These are phyloP conservation scores for Globisporangium spinosum DNA, from an alignment of 352 stramenopile species.

Conservation along the genomic window DNA sequence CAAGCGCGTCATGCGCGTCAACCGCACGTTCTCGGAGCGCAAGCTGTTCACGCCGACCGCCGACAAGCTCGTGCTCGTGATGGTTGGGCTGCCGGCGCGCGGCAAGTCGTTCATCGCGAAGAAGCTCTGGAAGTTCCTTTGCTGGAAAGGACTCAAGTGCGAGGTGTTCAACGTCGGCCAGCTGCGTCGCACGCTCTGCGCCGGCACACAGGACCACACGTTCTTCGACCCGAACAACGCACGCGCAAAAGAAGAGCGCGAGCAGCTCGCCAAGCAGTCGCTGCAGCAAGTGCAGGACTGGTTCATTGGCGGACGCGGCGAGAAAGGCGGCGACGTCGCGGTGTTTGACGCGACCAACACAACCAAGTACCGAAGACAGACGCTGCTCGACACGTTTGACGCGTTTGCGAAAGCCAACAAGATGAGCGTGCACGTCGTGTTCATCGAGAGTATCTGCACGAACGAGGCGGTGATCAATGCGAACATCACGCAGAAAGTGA, in stretches of 20 bases:
- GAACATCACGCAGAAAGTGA: slow-evolving; percentile 79
- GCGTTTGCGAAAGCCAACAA: slow-evolving; percentile 55
- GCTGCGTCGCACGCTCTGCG: slow-evolving; percentile 83
- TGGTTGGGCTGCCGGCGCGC: slow-evolving; percentile 92
- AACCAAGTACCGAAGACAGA: slow-evolving; percentile 52
- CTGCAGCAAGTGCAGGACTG: slow-evolving; percentile 65
- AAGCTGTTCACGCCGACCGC: slow-evolving; percentile 76
- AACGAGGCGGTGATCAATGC: slow-evolving; percentile 87
- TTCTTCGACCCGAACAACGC: slow-evolving; percentile 93
- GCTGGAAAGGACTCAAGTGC: slow-evolving; percentile 74
- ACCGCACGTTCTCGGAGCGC: slow-evolving; percentile 56
- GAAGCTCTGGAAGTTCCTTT: slow-evolving; percentile 81
- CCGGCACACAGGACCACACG: slow-evolving; percentile 69
- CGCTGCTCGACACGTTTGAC: slow-evolving; percentile 59
- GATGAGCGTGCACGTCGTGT: slow-evolving; percentile 87
- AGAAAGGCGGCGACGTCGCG: slow-evolving; percentile 73
- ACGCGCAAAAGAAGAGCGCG: slow-evolving; percentile 64
- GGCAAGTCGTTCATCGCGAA: slow-evolving; percentile 96
- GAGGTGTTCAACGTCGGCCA: slow-evolving; percentile 95
- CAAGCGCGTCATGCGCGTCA: slow-evolving; percentile 18
- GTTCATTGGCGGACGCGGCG: slow-evolving; percentile 33
- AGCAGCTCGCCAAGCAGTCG: slow-evolving; percentile 77
- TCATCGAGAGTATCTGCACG: slow-evolving; percentile 93
- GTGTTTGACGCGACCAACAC: slow-evolving; percentile 91
- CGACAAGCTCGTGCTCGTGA: slow-evolving; percentile 94